Base-by-base conservation (phyloP, 192 early-diverging fungal genomes). In the Allomyces javanicus region DNA sequence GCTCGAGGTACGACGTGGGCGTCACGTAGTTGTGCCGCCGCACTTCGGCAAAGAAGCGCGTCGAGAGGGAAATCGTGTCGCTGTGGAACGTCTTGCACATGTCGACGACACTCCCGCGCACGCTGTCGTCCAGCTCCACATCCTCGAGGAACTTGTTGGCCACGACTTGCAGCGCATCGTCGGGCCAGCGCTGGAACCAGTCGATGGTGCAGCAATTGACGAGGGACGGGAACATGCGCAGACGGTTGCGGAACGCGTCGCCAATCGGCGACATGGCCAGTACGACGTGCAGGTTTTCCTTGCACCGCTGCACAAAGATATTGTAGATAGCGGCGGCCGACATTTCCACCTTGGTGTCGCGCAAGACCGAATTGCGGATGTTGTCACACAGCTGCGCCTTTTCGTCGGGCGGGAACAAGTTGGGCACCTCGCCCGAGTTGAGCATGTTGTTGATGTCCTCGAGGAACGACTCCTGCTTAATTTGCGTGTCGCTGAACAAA, bases 201-300 rank as follows among this genome's bases (percentile, higher is more conserved):
- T 99, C 93, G 25, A 99, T 76, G 61, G 98, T 96, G 78, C 97
- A 99, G 71, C 97, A 91, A 72, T 99, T 99, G 86, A 99, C 98
- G 75, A 99, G 81, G 19, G 97, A 96, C 44, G 97, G 97, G 9
- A 93, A 96, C 5, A 94, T 97, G 21, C 96, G 93, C 0, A 94
- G 92, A 40, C 93, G 86, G 24, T 86, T 85, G 7, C 89, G 90
- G 24, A 98, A 77, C 24, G 89, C 93, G 24, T 81, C 90, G 66
- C 90, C 87, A 0, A 96, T 96, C 19, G 97, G 97, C 71, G 98
- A 98, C 97, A 99, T 99, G 17, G 97, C 98, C 69, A 99, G 97
- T 19, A 99, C 93, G 25, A 99, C 93, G 70, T 99, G 97, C 55
- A 99, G 72, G 71, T 99, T 99, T 63, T 84, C 84, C 81, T 87